Evolutionary conservation across 176 grass and related monocot genomes (phyloP), one percentile per base, ranked within the genome.

Genomic region (Melocanna baccifera): DNA sequence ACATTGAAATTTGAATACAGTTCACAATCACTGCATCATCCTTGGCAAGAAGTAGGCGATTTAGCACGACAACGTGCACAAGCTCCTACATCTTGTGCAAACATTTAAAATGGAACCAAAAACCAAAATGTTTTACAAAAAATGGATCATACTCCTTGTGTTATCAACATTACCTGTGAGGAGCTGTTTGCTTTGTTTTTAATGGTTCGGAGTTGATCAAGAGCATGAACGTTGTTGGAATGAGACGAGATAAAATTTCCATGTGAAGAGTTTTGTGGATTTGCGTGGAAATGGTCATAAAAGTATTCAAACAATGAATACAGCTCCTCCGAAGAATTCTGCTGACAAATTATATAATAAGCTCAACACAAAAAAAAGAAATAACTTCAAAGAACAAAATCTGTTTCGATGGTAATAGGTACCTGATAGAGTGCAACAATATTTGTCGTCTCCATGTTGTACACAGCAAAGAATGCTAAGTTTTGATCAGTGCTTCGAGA

Each of bases 401-500:
- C 18, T 62, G 22, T 46, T 52, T 29, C 19, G 18, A 58, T 71
- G 43, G 40, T 58, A 72, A 25, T 75, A 62, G 32, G 55, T 79
- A 94, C 96, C 96, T 98, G 92, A 85, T 95, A 93, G 78, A 98
- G 94, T 77, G 96, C 91, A 86, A 98, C 73, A 69, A 98, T 85
- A 58, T 98, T 93, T 63, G 92, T 93, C 9, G 96, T 98, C 73
- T 98, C 96, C 96, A 98, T 98, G 92, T 98, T 98, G 74, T 98
- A 98, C 32, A 98, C 92, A 55, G 89, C 96, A 94, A 95, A 98
- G 76, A 98, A 98, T 69, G 92, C 89, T 78, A 90, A 82, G 74
- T 77, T 86, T 66, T 95, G 96, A 81, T 98, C 96, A 69, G 91
- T 85, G 51, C 61, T 87, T 71, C 89, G 91, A 90, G 90, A 91